Percentiles rank a stretch among this genome's conserved stretches.
Evolutionary conservation across 352 stramenopile genomes (phyloP).

Genomic region (Phytophthora fragariae): DNA sequence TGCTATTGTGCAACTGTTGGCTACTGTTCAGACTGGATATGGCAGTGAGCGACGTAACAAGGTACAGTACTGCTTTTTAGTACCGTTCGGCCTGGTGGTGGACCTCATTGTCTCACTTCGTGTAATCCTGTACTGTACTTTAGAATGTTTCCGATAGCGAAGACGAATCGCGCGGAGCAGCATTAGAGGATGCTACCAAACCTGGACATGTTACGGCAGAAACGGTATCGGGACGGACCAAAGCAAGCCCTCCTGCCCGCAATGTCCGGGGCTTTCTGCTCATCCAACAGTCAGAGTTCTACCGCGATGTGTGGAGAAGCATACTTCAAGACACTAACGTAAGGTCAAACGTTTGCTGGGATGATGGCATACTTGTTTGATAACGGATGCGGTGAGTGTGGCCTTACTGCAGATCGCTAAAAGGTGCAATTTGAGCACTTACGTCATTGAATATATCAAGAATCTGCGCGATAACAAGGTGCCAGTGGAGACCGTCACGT

Average conservation of each 20-base stretch:
- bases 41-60: constrained; percentile 39
- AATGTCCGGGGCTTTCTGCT: constrained; percentile 57
- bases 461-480: constrained; percentile 58
- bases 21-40: constrained; percentile 56
- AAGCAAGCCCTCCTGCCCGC: constrained; percentile 19
- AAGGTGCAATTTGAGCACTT: constrained; percentile 53
- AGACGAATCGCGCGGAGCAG: not conserved
- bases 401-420: constrained; percentile 44
- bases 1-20: constrained; percentile 47
- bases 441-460: constrained; percentile 74
- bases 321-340: constrained; percentile 56
- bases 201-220: not conserved
- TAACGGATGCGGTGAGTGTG: not conserved
- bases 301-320: constrained; percentile 56
- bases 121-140: not conserved
- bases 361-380: not conserved
- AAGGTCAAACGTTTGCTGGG: constrained; percentile 6
- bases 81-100: not conserved
- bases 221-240: not conserved
- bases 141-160: constrained; percentile 17
- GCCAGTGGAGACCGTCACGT: constrained; percentile 72
- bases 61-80: constrained; percentile 26
- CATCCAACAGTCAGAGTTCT: constrained; percentile 71
- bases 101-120: constrained; percentile 3
- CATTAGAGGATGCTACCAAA: constrained; percentile 7